Conservation (phyloP, 208 protist species). For the Trypanosoma platydactyli region DNA sequence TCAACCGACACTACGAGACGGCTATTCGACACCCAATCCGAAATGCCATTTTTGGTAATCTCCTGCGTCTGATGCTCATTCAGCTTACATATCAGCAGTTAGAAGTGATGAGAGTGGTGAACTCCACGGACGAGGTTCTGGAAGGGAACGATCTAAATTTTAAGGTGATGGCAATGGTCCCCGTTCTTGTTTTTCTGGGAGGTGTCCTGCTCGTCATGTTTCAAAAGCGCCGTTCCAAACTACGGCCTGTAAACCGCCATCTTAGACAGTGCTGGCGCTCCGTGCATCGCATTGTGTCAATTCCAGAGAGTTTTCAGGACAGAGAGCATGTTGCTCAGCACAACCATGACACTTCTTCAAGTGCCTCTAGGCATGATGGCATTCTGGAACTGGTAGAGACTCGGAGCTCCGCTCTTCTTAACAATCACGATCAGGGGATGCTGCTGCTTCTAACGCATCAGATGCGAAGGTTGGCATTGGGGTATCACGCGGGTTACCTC, state of each 20-base stretch:
- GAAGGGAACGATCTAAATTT: conserved; percentile 83
- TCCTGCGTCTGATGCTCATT: conserved; percentile 71
- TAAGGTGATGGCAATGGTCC: conserved; percentile 75
- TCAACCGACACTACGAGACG: conserved; percentile 63
- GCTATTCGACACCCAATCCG: conserved; percentile 68
- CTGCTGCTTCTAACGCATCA: conserved; percentile 69
- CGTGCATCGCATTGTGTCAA: conserved; percentile 57
- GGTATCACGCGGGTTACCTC: conserved; percentile 43
- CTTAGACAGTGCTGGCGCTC: conserved; percentile 70
- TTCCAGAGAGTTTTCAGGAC: conserved; percentile 19
- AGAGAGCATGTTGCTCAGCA: not conserved
- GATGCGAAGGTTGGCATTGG: conserved; percentile 52
- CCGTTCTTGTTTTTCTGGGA: conserved; percentile 37
- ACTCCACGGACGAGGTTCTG: conserved; percentile 78
- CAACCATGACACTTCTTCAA: not conserved
- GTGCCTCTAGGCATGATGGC: not conserved
- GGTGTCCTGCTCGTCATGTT: conserved; percentile 31
- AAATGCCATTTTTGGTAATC: conserved; percentile 64
- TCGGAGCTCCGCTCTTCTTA: conserved; percentile 20
- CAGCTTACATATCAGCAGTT: conserved; percentile 69
- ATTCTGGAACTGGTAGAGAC: not conserved
- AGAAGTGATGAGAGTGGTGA: conserved; percentile 73
- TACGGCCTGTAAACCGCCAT: conserved; percentile 43
- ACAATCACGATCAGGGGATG: conserved; percentile 75
- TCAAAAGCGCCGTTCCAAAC: conserved; percentile 33